Percentiles rank a stretch among this genome's conserved stretches.
Conservation (phyloP, 2,329 filamentous ascomycete species). For the Xylaria sp. region DNA sequence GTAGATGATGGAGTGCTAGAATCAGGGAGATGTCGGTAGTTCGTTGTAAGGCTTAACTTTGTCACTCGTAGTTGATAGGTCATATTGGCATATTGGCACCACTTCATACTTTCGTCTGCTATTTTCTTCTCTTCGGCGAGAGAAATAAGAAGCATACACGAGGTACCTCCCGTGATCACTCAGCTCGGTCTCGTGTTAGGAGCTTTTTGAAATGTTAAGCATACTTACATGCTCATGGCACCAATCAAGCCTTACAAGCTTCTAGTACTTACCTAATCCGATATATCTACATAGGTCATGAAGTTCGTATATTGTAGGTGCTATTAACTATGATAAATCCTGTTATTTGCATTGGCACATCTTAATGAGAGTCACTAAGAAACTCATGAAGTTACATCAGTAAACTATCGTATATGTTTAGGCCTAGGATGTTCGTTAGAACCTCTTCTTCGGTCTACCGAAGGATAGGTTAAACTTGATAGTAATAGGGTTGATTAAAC, state of each 20-base stretch:
- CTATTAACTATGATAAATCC: too few relatives aligned
- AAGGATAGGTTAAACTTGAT: not conserved
- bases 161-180: not conserved
- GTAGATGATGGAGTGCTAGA: not conserved
- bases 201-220: not conserved
- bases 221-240: not conserved
- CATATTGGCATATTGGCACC: not conserved
- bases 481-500: not conserved
- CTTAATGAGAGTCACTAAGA: not conserved
- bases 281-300: not conserved
- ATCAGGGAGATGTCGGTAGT: conserved; percentile 20
- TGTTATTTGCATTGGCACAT: too few relatives aligned
- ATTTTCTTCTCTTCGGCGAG: not conserved
- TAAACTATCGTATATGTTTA: not conserved
- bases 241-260: not conserved
- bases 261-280: not conserved
- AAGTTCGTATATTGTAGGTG: too few relatives aligned
- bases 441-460: not conserved
- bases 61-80: not conserved
- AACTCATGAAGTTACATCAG: not conserved
- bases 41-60: conserved; percentile 18
- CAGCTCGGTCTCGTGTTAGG: not conserved
- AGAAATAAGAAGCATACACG: not conserved
- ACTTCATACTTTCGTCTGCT: not conserved
- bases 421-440: not conserved